Percentiles rank a stretch among this genome's conserved stretches.
These are phyloP conservation scores for Psilocybe cyanescens DNA, from an alignment of 768 basidiomycete species.

Conservation along the genomic window DNA sequence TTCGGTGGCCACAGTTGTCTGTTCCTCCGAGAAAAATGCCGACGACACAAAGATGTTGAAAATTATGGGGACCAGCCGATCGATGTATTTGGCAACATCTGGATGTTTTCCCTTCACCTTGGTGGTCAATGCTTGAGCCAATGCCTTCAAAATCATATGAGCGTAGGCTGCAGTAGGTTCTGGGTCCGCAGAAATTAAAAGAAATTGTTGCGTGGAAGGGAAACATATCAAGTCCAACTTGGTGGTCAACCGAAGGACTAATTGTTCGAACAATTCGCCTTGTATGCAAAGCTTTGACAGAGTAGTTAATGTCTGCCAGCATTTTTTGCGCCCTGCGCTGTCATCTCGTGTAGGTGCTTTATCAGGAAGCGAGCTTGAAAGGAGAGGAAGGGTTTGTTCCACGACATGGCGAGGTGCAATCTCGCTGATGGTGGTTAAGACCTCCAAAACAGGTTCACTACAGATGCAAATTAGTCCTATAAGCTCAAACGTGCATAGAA, in stretches of 20 bases:
- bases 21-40: slow-evolving; percentile 33
- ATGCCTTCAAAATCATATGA: slow-evolving; percentile 76
- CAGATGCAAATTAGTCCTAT: slow-evolving; percentile 3
- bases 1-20: slow-evolving; percentile 40
- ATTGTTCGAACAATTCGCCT: slow-evolving; percentile 79
- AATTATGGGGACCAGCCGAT: slow-evolving; percentile 72
- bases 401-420: slow-evolving; percentile 67
- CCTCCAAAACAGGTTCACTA: slow-evolving; percentile 63
- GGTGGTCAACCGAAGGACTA: slow-evolving; percentile 76
- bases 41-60: slow-evolving; percentile 63
- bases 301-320: slow-evolving; percentile 68
- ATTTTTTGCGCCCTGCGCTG: slow-evolving; percentile 57
- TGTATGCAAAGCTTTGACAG: slow-evolving; percentile 76
- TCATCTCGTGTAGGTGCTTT: slow-evolving; percentile 58
- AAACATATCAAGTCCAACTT: slow-evolving; percentile 77
- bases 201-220: slow-evolving; percentile 23
- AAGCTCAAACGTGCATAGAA: background rate
- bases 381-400: slow-evolving; percentile 76
- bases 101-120: slow-evolving; percentile 55
- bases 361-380: slow-evolving; percentile 80
- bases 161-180: slow-evolving; percentile 83
- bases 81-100: slow-evolving; percentile 83
- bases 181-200: slow-evolving; percentile 31
- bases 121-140: slow-evolving; percentile 60
- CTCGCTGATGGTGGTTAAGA: slow-evolving; percentile 65